These are phyloP conservation scores for Lomentospora prolificans DNA, from an alignment of 2,329 filamentous ascomycete genomes.

Conservation along the genomic window DNA sequence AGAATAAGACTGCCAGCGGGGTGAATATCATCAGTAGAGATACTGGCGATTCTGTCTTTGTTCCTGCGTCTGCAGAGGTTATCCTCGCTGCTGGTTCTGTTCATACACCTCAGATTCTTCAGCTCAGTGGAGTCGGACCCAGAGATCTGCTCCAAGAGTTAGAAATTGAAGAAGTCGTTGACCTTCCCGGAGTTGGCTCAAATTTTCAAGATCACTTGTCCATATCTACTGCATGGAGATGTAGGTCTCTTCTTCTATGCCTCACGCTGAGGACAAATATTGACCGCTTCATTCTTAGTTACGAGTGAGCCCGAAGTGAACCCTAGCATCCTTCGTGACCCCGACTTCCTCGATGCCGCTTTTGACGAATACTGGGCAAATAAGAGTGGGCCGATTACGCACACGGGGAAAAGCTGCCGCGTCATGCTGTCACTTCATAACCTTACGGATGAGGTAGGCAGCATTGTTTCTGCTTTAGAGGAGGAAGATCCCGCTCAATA, in stretches of 20 bases:
- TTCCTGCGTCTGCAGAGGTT: conserved; percentile 30
- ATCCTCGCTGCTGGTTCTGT: conserved; percentile 39
- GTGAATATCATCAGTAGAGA: conserved; percentile 17
- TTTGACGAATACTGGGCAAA: conserved; percentile 15
- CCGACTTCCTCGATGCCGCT: conserved; percentile 14
- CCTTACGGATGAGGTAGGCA: conserved; percentile 9
- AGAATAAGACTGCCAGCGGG: conserved; percentile 20
- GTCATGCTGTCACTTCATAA: conserved; percentile 14
- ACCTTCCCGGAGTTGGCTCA: conserved; percentile 46
- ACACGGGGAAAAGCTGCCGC: conserved; percentile 14
- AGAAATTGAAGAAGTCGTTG: conserved; percentile 33
- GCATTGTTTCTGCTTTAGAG: conserved; percentile 9
- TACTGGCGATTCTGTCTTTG: background rate
- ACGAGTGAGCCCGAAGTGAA: conserved; percentile 6
- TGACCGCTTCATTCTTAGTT: background rate
- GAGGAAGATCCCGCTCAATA: conserved; percentile 13
- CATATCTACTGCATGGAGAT: conserved; percentile 15
- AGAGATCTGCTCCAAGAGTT: conserved; percentile 28
- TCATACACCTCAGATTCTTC: conserved; percentile 40
- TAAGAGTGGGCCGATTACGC: conserved; percentile 16
- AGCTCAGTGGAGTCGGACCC: conserved; percentile 39
- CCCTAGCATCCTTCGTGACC: conserved; percentile 14
- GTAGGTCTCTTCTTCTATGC: background rate
- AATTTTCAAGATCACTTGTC: conserved; percentile 44
- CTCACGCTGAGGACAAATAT: background rate